Conservation (phyloP, 257 asterid species). For the Gentiana dahurica region DNA sequence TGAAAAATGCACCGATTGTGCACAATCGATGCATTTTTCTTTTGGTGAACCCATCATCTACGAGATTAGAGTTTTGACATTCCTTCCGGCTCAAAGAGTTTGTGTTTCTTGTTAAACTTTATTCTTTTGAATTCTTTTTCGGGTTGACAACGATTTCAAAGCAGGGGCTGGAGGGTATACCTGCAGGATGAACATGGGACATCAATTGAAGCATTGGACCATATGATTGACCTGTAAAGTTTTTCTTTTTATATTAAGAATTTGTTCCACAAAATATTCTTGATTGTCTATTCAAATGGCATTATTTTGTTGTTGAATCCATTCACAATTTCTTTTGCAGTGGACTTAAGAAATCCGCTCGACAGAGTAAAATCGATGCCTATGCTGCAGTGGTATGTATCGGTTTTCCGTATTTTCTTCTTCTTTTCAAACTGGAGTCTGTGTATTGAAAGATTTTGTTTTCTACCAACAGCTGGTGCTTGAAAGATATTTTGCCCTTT, state of each 20-base stretch:
- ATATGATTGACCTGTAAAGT: conserved; percentile 56
- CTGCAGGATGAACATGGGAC: conserved; percentile 92
- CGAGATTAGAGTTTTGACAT: too few species aligned
- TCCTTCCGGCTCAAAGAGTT: not conserved
- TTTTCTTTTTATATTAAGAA: not conserved
- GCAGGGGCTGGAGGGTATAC: conserved; percentile 96
- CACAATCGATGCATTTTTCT: too few species aligned
- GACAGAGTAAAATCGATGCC: conserved; percentile 56
- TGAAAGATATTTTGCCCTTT: conserved; percentile 54
- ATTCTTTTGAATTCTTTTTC: not conserved
- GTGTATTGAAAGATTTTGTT: not conserved
- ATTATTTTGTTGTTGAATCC: conserved; percentile 1
- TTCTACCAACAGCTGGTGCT: conserved; percentile 54
- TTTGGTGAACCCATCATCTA: too few species aligned
- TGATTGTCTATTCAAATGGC: not conserved
- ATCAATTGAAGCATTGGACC: conserved; percentile 54
- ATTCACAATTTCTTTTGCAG: conserved; percentile 20
- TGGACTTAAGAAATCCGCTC: conserved; percentile 51
- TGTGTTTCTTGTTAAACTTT: not conserved
- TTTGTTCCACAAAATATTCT: not conserved
- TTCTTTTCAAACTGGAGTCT: not conserved
- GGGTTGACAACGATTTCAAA: conserved; percentile 4
- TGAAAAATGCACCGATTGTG: too few species aligned
- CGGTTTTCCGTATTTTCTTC: not conserved
- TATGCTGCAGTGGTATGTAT: conserved; percentile 73